phyloP scores from a whole-genome alignment of 345 rosid species.

The Cardamine resedifolia region DNA sequence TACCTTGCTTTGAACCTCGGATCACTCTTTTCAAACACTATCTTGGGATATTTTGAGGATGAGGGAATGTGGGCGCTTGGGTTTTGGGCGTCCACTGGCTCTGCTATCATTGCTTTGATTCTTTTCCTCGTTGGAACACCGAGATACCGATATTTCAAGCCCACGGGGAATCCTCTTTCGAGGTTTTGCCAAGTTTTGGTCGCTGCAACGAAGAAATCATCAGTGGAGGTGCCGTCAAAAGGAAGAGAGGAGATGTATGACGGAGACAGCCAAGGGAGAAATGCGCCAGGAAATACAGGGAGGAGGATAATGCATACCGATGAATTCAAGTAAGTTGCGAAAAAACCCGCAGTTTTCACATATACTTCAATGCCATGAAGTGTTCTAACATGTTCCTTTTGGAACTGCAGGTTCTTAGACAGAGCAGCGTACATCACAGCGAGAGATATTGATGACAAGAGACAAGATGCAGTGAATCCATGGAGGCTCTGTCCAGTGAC shows the following conservation, averaged over 20 bases:
- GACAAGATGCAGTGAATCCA: slow-evolving; percentile 48
- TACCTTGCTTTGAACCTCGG: slow-evolving; percentile 93
- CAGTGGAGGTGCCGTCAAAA: slow-evolving; percentile 39
- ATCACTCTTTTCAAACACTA: slow-evolving; percentile 92
- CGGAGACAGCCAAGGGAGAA: slow-evolving; percentile 42
- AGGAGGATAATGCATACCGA: slow-evolving; percentile 83
- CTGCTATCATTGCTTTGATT: slow-evolving; percentile 73
- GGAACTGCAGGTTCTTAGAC: slow-evolving; percentile 71
- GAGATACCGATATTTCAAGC: slow-evolving; percentile 82
- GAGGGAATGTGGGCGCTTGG: slow-evolving; percentile 95
- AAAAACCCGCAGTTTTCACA: background rate
- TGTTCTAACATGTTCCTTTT: slow-evolving; percentile 16
- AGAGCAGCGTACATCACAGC: slow-evolving; percentile 77
- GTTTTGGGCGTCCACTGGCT: slow-evolving; percentile 89
- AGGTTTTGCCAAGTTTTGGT: slow-evolving; percentile 81
- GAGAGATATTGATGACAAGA: slow-evolving; percentile 63
- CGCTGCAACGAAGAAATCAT: slow-evolving; percentile 78
- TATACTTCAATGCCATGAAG: background rate
- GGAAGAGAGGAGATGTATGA: slow-evolving; percentile 48
- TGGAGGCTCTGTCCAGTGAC: slow-evolving; percentile 90
- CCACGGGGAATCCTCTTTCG: slow-evolving; percentile 83
- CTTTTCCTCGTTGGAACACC: slow-evolving; percentile 74
- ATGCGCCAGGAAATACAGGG: slow-evolving; percentile 30
- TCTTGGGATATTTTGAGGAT: slow-evolving; percentile 87
- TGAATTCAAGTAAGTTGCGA: slow-evolving; percentile 73